Base-by-base conservation (phyloP, 768 basidiomycete species). In the Phylloporus sp. region DNA sequence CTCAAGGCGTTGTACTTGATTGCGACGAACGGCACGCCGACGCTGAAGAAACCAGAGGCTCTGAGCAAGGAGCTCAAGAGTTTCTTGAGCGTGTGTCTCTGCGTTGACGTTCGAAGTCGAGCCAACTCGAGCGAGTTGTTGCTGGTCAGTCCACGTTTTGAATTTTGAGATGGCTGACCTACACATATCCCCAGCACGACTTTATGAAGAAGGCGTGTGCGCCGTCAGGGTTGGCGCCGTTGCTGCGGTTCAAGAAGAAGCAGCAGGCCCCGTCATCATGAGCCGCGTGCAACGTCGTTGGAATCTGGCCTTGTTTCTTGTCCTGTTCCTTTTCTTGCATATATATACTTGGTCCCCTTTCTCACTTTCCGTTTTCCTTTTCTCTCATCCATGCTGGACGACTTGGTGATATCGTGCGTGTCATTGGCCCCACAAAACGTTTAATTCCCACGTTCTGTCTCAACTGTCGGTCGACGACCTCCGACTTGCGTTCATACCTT, bases 21-120 rank as follows among this genome's bases (percentile, higher is more conserved):
- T 58, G 96, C 95, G 28, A 99, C 95, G 34, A 97, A 98, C 61
- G 96, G 96, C 11, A 98, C 96, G 15, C 96, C 96, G 45, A 98
- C 96, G 49, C 65, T 99, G 64, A 98, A 97, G 79, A 90, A 88
- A 60, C 93, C 96, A 0, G 95, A 98, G 66, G 79, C 81, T 42
- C 74, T 98, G 40, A 93, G 90, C 60, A 77, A 81, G 59, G 95
- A 97, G 66, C 75, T 99, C 48, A 99, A 99, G 74, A 82, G 83
- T 57, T 99, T 98, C 73, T 71, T 99, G 59, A 94, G 92, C 44
- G 94, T 96, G n/a, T 98, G 96, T 70, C 66, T 98, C 17, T 98
- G 95, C 59, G 96, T 98, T 22, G 96, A 99, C 65, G 95, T 97
- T 40, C 79, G 82, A 58, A 94, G 90, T 61, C 76, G 95, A 32